Conservation (phyloP, 1,284 basidiomycete species). For the Heliocybe sulcata region DNA sequence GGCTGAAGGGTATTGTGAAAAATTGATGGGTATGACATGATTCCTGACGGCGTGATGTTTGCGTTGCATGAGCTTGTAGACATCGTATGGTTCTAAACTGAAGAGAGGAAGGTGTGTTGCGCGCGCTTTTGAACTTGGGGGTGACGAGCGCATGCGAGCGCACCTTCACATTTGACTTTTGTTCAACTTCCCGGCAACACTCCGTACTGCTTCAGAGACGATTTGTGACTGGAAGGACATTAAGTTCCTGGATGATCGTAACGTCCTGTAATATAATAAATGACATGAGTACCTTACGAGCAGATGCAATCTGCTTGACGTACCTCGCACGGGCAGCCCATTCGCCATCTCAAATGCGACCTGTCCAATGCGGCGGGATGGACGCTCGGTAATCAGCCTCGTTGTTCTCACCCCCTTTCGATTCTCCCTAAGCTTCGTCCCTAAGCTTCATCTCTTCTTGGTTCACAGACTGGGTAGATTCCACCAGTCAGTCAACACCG, state of each 20-base stretch:
- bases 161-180: too few species aligned
- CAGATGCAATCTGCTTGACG: conserved; percentile 5
- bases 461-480: conserved; percentile 87
- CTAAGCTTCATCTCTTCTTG: conserved; percentile 68
- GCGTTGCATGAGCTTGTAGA: too few species aligned
- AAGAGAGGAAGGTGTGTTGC: too few species aligned
- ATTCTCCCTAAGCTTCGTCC: too few species aligned
- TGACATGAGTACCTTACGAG: conserved; percentile 2
- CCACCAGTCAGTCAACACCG: not conserved
- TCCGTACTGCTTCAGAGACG: conserved; percentile 44
- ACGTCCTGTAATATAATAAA: conserved; percentile 57
- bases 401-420: conserved; percentile 91
- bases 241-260: conserved; percentile 95
- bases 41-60: too few species aligned
- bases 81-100: too few species aligned
- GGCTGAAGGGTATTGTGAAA: too few species aligned
- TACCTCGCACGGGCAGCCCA: conserved; percentile 66
- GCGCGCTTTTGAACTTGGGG: too few species aligned
- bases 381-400: conserved; percentile 89
- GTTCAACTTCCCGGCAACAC: too few species aligned
- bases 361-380: conserved; percentile 85
- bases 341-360: conserved; percentile 95
- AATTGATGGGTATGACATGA: too few species aligned
- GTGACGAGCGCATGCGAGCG: too few species aligned
- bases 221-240: conserved; percentile 94